Evolutionary conservation across 2,329 filamentous ascomycete species (phyloP).

Genomic region (Fusarium aywerte): DNA sequence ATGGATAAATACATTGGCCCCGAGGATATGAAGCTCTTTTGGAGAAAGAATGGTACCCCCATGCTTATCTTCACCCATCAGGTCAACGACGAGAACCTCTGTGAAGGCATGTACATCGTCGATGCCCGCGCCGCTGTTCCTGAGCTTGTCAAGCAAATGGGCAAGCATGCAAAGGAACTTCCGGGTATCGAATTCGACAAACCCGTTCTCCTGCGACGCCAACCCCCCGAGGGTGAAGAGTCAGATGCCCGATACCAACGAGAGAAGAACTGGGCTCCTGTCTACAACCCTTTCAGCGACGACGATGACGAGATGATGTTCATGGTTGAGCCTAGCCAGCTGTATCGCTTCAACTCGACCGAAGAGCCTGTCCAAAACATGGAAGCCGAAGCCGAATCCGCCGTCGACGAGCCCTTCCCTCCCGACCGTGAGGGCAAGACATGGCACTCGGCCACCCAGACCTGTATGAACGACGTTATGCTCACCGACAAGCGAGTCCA

Average conservation of each 20-base stretch:
- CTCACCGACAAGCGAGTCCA: slow-evolving; percentile 37
- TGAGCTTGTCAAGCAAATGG: slow-evolving; percentile 31
- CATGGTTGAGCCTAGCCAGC: slow-evolving; percentile 38
- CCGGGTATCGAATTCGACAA: slow-evolving; percentile 34
- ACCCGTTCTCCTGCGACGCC: slow-evolving; percentile 31
- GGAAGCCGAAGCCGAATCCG: slow-evolving; percentile 28
- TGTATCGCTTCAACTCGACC: slow-evolving; percentile 30
- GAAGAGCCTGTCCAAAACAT: slow-evolving; percentile 23
- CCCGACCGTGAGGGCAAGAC: slow-evolving; percentile 29
- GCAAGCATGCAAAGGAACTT: slow-evolving; percentile 32
- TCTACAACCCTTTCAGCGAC: slow-evolving; percentile 29
- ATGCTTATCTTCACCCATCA: slow-evolving; percentile 42
- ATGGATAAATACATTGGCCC: slow-evolving; percentile 44
- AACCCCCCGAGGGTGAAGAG: slow-evolving; percentile 32
- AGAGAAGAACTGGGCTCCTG: slow-evolving; percentile 41
- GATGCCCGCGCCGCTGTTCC: slow-evolving; percentile 38
- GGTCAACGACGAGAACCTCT: slow-evolving; percentile 39
- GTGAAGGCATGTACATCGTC: slow-evolving; percentile 39
- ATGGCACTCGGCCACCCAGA: slow-evolving; percentile 34
- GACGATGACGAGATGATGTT: slow-evolving; percentile 42
- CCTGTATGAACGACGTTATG: slow-evolving; percentile 42
- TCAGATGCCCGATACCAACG: slow-evolving; percentile 31
- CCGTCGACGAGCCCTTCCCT: slow-evolving; percentile 38
- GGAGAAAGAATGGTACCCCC: slow-evolving; percentile 38
- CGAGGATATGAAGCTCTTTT: slow-evolving; percentile 43